Evolutionary conservation across 345 rosid species (phyloP).

Genomic region (Aurinia saxatilis): DNA sequence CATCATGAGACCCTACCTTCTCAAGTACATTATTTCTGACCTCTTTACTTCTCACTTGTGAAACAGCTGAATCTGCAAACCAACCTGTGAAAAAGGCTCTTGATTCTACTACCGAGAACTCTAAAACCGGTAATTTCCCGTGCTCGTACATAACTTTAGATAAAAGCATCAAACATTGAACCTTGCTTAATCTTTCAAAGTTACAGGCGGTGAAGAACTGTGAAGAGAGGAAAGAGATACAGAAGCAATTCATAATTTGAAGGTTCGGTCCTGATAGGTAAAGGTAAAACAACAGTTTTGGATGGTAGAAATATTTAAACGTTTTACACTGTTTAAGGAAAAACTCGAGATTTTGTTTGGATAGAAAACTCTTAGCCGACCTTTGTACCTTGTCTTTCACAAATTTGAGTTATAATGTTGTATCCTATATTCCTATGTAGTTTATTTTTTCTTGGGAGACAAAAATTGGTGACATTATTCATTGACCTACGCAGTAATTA

Average conservation of each 20-base stretch:
- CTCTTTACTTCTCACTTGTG: conserved; percentile 1
- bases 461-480: not conserved
- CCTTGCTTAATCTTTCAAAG: not conserved
- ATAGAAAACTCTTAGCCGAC: not conserved
- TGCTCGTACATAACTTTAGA: not conserved
- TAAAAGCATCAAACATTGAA: not conserved
- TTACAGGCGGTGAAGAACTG: conserved; percentile 14
- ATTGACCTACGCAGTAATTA: not conserved
- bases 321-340: not conserved
- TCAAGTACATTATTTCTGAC: not conserved
- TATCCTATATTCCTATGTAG: not conserved
- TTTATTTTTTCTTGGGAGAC: not conserved
- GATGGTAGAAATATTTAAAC: not conserved
- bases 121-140: conserved; percentile 32
- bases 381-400: not conserved
- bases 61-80: conserved; percentile 54
- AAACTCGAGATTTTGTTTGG: not conserved
- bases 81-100: conserved; percentile 43
- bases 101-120: conserved; percentile 12
- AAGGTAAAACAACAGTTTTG: conserved; percentile 16
- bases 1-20: not conserved
- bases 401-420: not conserved
- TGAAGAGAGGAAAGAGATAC: not conserved
- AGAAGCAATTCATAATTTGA: not conserved
- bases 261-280: conserved; percentile 1